Evolutionary conservation across 148 eudicot species (phyloP), one percentile per base, ranked within the genome.

Genomic region (Fagopyrum esculentum): DNA sequence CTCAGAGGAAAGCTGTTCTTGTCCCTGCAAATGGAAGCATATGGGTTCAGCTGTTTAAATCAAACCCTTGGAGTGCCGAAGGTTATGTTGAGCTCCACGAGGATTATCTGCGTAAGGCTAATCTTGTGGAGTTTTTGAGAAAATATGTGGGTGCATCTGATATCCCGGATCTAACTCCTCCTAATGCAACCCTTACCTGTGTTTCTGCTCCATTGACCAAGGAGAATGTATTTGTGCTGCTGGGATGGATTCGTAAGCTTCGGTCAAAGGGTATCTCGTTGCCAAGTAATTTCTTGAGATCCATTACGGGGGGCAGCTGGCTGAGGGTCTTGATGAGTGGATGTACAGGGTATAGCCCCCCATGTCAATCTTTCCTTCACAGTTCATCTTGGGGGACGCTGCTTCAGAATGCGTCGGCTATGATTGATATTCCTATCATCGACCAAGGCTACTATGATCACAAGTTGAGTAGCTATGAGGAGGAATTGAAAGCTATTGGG

Each of bases 21-120:
- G 84, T 90, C 71, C 96, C 96, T 57, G 86, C 92, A 0, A 81
- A 79, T 5, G 87, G 83, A 15, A 90, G 96, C 85, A 82, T 81
- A 60, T 91, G 93, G 93, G 81, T 84, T 3, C 80, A 82, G 50
- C 74, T 91, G 59, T 71, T 87, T n/a, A 88, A 89, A 63, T 83
- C 88, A 40, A 86, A 87, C 79, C 86, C 85, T 6, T 91, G 93
- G 93, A 78, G 69, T 52, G 12, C 51, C 13, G 80, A 80, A 13
- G 81, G 80, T 19, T 87, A 74, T 77, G 75, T 85, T 71, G 90
- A 84, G 80, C 78, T 88, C 35, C 82, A 84, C 6, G 87, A 85
- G 75, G 85, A 88, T 10, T 90, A 90, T 79, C 19, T 84, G 64
- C 57, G 9, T 73, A 73, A 44, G 82, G 81, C 17, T 43, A 30